These are phyloP conservation scores for Lentinula sp. DNA, from an alignment of 768 basidiomycete genomes.

Conservation along the genomic window DNA sequence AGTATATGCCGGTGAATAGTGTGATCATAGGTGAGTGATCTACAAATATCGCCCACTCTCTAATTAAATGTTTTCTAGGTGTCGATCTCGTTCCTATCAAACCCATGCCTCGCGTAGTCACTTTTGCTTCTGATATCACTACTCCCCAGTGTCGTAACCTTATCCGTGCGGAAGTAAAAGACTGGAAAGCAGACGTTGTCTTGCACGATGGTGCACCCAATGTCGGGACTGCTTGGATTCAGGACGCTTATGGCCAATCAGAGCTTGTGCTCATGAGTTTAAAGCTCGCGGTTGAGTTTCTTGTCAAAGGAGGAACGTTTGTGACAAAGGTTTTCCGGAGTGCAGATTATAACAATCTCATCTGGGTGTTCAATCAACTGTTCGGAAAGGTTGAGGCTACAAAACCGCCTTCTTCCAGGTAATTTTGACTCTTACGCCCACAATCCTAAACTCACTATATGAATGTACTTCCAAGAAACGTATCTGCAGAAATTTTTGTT, in stretches of 20 bases:
- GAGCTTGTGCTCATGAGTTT: slow-evolving; percentile 94
- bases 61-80: slow-evolving; percentile 39
- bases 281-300: slow-evolving; percentile 93
- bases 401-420: slow-evolving; percentile 97
- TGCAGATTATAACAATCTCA: slow-evolving; percentile 95
- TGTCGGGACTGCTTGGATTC: slow-evolving; percentile 98
- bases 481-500: slow-evolving; percentile 99
- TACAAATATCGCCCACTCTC: not conserved
- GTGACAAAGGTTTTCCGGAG: slow-evolving; percentile 98
- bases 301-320: slow-evolving; percentile 89
- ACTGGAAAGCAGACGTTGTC: slow-evolving; percentile 98
- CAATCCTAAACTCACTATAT: slow-evolving; percentile 2
- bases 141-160: slow-evolving; percentile 84
- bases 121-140: slow-evolving; percentile 93
- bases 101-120: slow-evolving; percentile 88
- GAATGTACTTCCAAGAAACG: slow-evolving; percentile 56
- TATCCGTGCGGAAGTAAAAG: slow-evolving; percentile 84
- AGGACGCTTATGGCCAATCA: slow-evolving; percentile 95
- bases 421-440: slow-evolving; percentile 9
- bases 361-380: slow-evolving; percentile 98
- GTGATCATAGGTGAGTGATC: slow-evolving; percentile 2
- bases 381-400: slow-evolving; percentile 97
- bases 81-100: slow-evolving; percentile 96
- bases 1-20: slow-evolving; percentile 92
- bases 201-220: slow-evolving; percentile 99